Evolutionary conservation across 2,329 filamentous ascomycete genomes (phyloP), one percentile per base, ranked within the genome.

Genomic region (Ustulina deusta): DNA sequence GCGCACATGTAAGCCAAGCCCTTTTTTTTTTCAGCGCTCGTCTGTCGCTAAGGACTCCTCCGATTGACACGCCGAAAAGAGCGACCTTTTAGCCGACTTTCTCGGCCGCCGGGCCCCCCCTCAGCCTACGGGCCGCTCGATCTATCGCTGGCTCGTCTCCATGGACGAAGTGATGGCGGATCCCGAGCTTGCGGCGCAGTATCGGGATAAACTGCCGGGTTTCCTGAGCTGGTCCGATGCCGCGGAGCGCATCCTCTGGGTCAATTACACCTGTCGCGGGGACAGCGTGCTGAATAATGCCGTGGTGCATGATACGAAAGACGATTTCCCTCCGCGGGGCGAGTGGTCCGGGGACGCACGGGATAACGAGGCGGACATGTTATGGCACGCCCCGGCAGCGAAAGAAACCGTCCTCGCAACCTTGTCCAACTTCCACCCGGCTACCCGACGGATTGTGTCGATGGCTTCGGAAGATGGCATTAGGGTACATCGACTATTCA

Each of bases 1-100:
- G 83, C 6, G 73, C 82, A 17, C 81, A 82, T 49, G 71, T 72
- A 44, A 72, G 69, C 61, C 34, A 13, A 51, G 1, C 44, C 11
- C 20, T 11, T 2, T 56, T 25, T 10, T 5, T 20, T 32, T 27
- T 4, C 29, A n/a, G n/a, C n/a, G n/a, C n/a, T n/a, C n/a, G n/a
- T n/a, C n/a, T n/a, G n/a, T n/a, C n/a, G n/a, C n/a, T n/a, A n/a
- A n/a, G n/a, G 9, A 11, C 13, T n/a, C 15, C 17, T 7, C 3
- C 3, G 7, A 34, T 40, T 70, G 10, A 69, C 52, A 52, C 15
- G n/a, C 13, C 6, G 32, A n/a, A n/a, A 62, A 72, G 71, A 71
- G 69, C 20, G 56, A 55, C 4, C 56, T 71, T 25, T 34, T 72
- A 7, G 5, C 64, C 25, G 61, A 70, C 48, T 70, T 72, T 27